Base-by-base conservation (phyloP, 192 early-diverging fungal species). In the Backusella westeae region DNA sequence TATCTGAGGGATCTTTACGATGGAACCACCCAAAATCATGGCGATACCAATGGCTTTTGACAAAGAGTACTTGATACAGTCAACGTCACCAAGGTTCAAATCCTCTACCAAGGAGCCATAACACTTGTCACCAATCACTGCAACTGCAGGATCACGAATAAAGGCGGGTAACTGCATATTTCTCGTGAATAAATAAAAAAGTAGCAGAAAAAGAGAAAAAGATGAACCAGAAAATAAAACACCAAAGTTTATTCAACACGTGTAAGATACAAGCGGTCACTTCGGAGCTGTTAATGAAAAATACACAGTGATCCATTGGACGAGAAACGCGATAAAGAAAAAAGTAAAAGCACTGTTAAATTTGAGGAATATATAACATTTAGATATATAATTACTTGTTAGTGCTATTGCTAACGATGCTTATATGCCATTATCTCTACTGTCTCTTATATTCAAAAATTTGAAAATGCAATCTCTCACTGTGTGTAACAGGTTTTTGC, bases 1-100 rank as follows among this genome's bases (percentile, higher is more conserved):
- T 39, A 99, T 96, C 85, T 99, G 97, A 15, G 98, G 98, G 34
- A 99, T 82, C 84, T 99, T 99, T 71, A 98, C 89, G 42, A 98
- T 90, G 42, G 93, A 90, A 15, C 95, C 93, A 49, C 94, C 96
- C 12, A 91, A 77, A 26, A 98, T 94, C 68, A 99, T 96, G 15
- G 94, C 96, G 23, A 99, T 72, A 1, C 96, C 94, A 10, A 99
- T 91, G 4, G 90, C 94, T 81, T 98, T 98, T 38, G 95, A 95
- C 72, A 98, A 74, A 29, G 90, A 82, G 59, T 93, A 90, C 78
- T 93, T 94, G 75, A 95, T 77, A 84, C 98, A 99, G 8, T 67
- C 83, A 8, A 90, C 78, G 75, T 95, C 89, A 9, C 63, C 74
- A 41, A 88, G 76, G 85, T 96, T 85, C 36, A 99, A 78, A 32